A percentile compares a stretch with the other conserved stretches of the same genome.
phyloP scores from a whole-genome alignment of 1,284 basidiomycete species.

The Microbotryum silenes-acaulis region DNA sequence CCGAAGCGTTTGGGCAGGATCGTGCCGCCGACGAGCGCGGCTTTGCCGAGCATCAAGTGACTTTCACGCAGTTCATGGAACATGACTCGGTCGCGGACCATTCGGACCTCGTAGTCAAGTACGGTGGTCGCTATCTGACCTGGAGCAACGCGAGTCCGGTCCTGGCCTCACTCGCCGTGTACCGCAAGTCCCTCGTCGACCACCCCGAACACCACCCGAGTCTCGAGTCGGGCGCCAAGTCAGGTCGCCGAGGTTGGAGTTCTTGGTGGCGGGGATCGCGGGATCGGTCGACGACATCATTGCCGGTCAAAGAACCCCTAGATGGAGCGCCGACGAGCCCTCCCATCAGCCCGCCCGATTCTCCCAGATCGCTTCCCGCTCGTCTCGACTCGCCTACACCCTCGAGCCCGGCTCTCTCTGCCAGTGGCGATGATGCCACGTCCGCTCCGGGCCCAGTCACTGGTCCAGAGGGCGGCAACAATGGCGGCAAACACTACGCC shows the following conservation, averaged over 20 bases:
- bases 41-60: constrained; percentile 45
- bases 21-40: constrained; percentile 35
- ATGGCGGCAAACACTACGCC: constrained; percentile 56
- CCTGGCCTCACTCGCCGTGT: constrained; percentile 46
- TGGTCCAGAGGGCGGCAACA: no score
- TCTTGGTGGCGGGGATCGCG: constrained; percentile 18
- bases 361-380: constrained; percentile 10
- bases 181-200: constrained; percentile 43
- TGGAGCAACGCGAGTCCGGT: constrained; percentile 48
- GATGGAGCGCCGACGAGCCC: constrained; percentile 14
- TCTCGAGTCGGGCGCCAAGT: constrained; percentile 1
- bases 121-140: constrained; percentile 45
- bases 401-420: background rate
- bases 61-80: constrained; percentile 48
- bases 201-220: constrained; percentile 27
- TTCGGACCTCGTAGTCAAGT: constrained; percentile 46
- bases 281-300: no score
- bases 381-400: background rate
- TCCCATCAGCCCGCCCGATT: constrained; percentile 19
- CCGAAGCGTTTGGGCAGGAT: constrained; percentile 37
- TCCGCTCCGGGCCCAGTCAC: background rate
- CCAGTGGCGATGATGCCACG: background rate
- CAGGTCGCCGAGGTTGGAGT: constrained; percentile 18
- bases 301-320: background rate
- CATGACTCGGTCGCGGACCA: constrained; percentile 47